Base-by-base conservation (phyloP, 163 green algal species). In the Chlorella variabilis region DNA sequence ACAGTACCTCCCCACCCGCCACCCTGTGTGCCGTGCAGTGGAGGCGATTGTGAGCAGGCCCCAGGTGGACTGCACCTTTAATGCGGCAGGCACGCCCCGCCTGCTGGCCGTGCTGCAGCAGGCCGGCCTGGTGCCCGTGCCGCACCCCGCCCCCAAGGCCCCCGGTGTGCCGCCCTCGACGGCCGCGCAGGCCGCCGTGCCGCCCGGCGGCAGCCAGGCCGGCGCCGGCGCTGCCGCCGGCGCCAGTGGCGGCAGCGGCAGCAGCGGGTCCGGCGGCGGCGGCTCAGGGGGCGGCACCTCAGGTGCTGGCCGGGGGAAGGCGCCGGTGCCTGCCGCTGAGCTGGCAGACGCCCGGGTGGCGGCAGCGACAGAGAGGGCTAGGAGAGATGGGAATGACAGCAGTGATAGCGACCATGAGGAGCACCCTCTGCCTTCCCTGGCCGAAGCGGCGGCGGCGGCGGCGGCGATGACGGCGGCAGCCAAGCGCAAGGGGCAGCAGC, bases 11-110 rank as follows among this genome's bases (percentile, higher is more conserved):
- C 39, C 66, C 25, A 18, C 8, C 18, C 25, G 31, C 34, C 8
- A 21, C 13, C 20, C 63, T 17, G 17, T n/a, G n/a, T 61, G 56
- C 63, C 3, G 4, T 68, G 45, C 76, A 75, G 62, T 54, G 23
- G 65, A 83, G 11, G 54, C 62, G n/a, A 62, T 83, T 54, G 51
- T 83, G 13, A 66, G 36, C 1, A 58, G 38, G 38, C 77, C 77
- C 1, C 27, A 49, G 38, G n/a, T 83, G 1, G 77, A 83, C 51
- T 83, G 77, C 77, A 83, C 59, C 8, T 29, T 83, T 0, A 75
- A 67, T 20, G 21, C 54, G 1, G 23, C 36, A 0, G 77, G 77
- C 49, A 59, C 54, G n/a, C 77, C 51, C 4, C 49, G 77, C 25
- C 49, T 83, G 65, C 17, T 83, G 65, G 65, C 51, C 9, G 48